Base-by-base conservation (phyloP, 176 grass and related monocot species). In the Bothriochloa decipiens region DNA sequence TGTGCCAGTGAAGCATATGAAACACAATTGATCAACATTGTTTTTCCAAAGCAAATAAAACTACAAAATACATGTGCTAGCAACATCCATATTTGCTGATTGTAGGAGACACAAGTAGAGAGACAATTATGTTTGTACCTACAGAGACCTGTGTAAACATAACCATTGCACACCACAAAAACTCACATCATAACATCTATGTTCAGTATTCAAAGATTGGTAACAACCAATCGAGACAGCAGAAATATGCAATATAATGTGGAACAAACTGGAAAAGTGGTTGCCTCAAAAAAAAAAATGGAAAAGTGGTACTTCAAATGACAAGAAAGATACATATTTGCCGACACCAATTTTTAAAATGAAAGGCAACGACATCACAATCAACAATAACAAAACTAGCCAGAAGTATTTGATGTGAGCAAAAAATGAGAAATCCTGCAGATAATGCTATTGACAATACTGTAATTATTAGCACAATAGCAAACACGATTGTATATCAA, bases 161-260 rank as follows among this genome's bases (percentile, higher is more conserved):
- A 28, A 29, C 5, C 50, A 68, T 55, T 36, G 6, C 2, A 17
- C 40, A 83, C 36, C 45, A 69, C 18, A 81, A 52, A 45, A 27
- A 72, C 20, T 86, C 29, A 64, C 35, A 63, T 11, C 4, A 47
- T 20, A 17, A 29, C 1, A 37, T 70, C 26, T n/a, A 12, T 28
- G 1, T 37, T 37, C 27, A 37, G 18, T 32, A 65, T 50, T 36
- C 41, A 23, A 16, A 62, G 25, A 41, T n/a, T 23, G 35, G 2
- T 65, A 65, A 83, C 11, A 28, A 66, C 28, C 23, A 52, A 22
- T 40, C 41, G 25, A 47, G 18, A 29, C 28, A 69, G 25, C 17
- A 68, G 28, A 12, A 43, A 25, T 61, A 87, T 69, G 35, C 33
- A 87, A 64, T 72, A 70, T 60, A 55, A 58, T 70, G 50, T 62